Base-by-base conservation (phyloP, 2,329 filamentous ascomycete species). In the Phialophora tarda region DNA sequence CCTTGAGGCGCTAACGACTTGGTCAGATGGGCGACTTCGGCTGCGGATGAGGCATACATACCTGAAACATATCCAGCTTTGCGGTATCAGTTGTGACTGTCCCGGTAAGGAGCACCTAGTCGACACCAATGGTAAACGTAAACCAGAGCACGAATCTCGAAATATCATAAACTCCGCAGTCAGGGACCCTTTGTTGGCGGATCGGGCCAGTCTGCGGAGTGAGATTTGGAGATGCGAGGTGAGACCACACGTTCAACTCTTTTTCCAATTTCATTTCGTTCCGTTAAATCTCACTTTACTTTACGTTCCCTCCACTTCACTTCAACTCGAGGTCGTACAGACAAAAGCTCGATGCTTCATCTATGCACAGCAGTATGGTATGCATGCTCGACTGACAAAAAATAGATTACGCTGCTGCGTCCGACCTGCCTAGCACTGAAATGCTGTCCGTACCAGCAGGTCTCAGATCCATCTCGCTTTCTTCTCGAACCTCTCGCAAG, bases 1-100 rank as follows among this genome's bases (percentile, higher is more conserved):
- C 91, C 81, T 92, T 91, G 73, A 96, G 83, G 82, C 91, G 87
- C 91, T 95, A 76, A 59, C 6, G 21, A 32, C 41, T 47, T 26
- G 17, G 41, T 61, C 44, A 65, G 65, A 57, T 10, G 23, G 24
- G 26, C 7, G 6, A 21, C 14, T 11, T 30, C n/a, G 21, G 38
- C 1, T n/a, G 17, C 26, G 7, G 17, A 6, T 12, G 21, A 12
- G 32, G 55, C 26, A 23, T 26, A 58, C 67, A 59, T 67, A 71
- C 72, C 71, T 71, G 68, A 63, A 73, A 73, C 69, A 72, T 72
- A 70, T 72, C 72, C 71, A 72, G 62, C 61, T 63, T 71, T 68
- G 67, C 64, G 63, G 66, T 64, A 48, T 65, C 66, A 32, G 28
- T 38, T 56, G 47, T 5, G 21, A 58, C 32, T 28, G 38, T 64